phyloP scores from a whole-genome alignment of 306 rosid genomes.

The Crotalaria pallida region DNA sequence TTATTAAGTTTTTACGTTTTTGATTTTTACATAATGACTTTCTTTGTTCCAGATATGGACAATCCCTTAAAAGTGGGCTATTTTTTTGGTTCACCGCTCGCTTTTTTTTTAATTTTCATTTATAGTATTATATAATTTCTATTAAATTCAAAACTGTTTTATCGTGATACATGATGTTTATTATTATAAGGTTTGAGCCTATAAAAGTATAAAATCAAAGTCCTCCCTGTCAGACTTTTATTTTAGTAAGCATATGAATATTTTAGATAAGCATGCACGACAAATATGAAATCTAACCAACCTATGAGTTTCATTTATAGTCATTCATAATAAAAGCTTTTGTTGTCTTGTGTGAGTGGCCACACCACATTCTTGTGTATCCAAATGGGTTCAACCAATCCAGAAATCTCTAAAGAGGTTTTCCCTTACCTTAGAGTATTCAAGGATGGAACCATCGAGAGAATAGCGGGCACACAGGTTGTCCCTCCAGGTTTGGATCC shows the following conservation, averaged over 20 bases:
- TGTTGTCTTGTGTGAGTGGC: not conserved
- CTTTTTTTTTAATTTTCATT: not conserved
- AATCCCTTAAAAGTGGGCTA: not conserved
- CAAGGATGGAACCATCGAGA: constrained; percentile 56
- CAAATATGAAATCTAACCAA: too few relatives aligned
- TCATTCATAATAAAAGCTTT: not conserved
- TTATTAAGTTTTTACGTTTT: not conserved
- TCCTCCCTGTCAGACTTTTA: too few relatives aligned
- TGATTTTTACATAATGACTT: not conserved
- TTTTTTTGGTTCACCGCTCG: not conserved
- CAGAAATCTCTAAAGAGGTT: constrained; percentile 44
- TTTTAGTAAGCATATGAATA: too few relatives aligned
- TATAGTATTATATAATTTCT: too few relatives aligned
- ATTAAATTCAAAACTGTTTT: too few relatives aligned
- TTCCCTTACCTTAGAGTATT: constrained; percentile 61
- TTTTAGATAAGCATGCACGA: too few relatives aligned
- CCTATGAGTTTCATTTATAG: too few relatives aligned
- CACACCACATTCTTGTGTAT: not conserved
- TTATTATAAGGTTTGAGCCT: too few relatives aligned
- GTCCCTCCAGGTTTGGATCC: constrained; percentile 49
- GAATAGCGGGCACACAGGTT: constrained; percentile 53
- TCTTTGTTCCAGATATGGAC: not conserved
- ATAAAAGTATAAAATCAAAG: too few relatives aligned
- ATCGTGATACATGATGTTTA: too few relatives aligned
- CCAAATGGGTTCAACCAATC: constrained; percentile 35